Evolutionary conservation across 2,329 filamentous ascomycete species (phyloP), one percentile per base, ranked within the genome.

Genomic region (Epichloe uncinata): DNA sequence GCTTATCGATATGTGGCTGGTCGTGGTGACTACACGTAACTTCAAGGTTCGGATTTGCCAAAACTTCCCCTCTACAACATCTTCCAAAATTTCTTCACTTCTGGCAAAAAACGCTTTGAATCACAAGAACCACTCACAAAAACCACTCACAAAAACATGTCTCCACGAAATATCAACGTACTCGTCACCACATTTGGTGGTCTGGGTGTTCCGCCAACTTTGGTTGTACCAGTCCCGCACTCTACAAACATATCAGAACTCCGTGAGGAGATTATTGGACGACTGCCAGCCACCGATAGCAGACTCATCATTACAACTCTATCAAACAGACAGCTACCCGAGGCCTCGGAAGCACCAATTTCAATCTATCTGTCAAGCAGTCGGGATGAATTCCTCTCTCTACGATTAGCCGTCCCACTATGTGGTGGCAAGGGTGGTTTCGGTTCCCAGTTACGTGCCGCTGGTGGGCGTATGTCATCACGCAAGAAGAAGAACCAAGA

Each of bases 391-490:
- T 83, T 97, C 56, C 74, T 98, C 15, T 84, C 89, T 0, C 77
- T 98, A 4, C 87, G 89, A 49, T 79, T 98, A 33, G 84, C 82
- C 6, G 73, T 84, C 2, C 85, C 85, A 5, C 71, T 96, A 38
- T 86, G 84, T 58, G 93, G 94, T 71, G 94, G 94, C 63, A 98
- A 98, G 65, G 93, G 93, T 67, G 93, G 93, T 61, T 98, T 98
- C 64, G 93, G 93, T 49, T 97, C 91, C 2, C 94, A 98, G 66
- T 81, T 98, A 37, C 87, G 94, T 62, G 93, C 94, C 0, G 93
- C 93, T 3, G 93, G 94, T 63, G 93, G 94, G 40, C 91, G 94
- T 70, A 98, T 98, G 93, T 95, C 89, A 2, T 91, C 87, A n/a
- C 79, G 79, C 60, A 94, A 94, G 72, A 93, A 91, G 74, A 84